Percentiles rank a stretch among this genome's conserved stretches.
These are phyloP conservation scores for Starmera caribaea DNA, from an alignment of 805 yeast species.

Conservation along the genomic window DNA sequence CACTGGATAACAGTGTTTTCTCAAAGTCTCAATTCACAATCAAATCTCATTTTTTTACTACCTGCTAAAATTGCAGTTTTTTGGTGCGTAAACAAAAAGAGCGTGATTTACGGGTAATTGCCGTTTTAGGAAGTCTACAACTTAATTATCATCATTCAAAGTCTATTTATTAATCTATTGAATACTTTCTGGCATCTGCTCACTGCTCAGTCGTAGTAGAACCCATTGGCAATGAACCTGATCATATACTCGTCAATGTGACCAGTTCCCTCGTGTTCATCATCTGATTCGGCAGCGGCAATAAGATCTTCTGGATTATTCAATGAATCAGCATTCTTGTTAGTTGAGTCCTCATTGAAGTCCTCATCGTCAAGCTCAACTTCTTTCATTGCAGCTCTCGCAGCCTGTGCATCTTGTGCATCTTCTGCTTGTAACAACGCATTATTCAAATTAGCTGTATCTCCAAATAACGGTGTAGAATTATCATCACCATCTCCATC, in stretches of 20 bases:
- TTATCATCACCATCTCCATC: conserved; percentile 18
- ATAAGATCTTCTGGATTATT: conserved; percentile 1
- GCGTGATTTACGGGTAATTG: no score
- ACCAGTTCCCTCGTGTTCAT: conserved; percentile 44
- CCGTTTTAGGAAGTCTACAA: no score
- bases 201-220: conserved; percentile 36
- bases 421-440: conserved; percentile 91
- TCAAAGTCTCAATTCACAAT: no score
- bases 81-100: no score
- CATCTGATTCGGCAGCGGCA: conserved; percentile 5
- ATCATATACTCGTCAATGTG: conserved; percentile 97
- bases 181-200: no score
- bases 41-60: no score
- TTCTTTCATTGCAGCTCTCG: conserved; percentile 80
- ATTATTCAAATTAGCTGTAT: conserved; percentile 36
- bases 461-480: conserved; percentile 24
- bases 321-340: no score
- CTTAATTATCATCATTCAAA: no score
- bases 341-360: conserved; percentile 44
- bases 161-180: no score
- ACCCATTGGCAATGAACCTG: conserved; percentile 77
- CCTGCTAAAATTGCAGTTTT: no score
- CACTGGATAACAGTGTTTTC: no score
- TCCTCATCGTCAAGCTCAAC: conserved; percentile 79
- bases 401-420: conserved; percentile 84